Conservation (phyloP, 2,329 filamentous ascomycete species). For the Venturia nashicola region DNA sequence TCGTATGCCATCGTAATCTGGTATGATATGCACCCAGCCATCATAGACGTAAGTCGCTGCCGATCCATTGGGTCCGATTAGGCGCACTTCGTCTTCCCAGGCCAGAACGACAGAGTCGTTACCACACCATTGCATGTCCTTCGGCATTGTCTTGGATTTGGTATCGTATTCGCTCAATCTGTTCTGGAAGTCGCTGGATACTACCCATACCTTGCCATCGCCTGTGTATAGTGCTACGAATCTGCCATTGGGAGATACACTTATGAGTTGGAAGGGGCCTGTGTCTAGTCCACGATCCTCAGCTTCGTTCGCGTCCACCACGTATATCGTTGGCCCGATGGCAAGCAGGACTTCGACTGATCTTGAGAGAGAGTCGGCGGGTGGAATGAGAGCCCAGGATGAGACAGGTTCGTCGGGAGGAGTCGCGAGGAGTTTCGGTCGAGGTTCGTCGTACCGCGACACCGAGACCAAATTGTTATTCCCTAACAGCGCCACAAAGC, state of each 20-base stretch:
- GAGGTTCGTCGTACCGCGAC: slow-evolving; percentile 80
- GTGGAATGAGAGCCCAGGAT: slow-evolving; percentile 82
- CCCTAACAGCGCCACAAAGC: slow-evolving; percentile 82
- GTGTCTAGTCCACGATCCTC: slow-evolving; percentile 86
- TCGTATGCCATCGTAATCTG: slow-evolving; percentile 80
- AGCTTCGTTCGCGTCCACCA: slow-evolving; percentile 77
- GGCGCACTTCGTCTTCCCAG: slow-evolving; percentile 95
- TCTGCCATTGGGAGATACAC: slow-evolving; percentile 80
- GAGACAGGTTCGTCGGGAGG: slow-evolving; percentile 69
- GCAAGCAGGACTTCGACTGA: slow-evolving; percentile 89
- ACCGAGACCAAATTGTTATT: slow-evolving; percentile 83
- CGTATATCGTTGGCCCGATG: slow-evolving; percentile 70
- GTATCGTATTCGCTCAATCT: slow-evolving; percentile 87
- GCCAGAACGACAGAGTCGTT: slow-evolving; percentile 87
- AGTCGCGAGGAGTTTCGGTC: slow-evolving; percentile 68
- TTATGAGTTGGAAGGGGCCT: slow-evolving; percentile 83
- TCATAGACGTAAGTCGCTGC: slow-evolving; percentile 78
- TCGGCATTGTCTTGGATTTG: slow-evolving; percentile 69
- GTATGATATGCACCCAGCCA: slow-evolving; percentile 75
- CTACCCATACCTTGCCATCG: slow-evolving; percentile 78
- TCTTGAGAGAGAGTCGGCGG: slow-evolving; percentile 75
- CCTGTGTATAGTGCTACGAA: slow-evolving; percentile 80
- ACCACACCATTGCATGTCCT: slow-evolving; percentile 90
- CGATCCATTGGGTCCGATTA: slow-evolving; percentile 74
- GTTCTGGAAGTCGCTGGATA: slow-evolving; percentile 89